These are phyloP conservation scores for Trapa bicornis DNA, from an alignment of 345 rosid species.

Conservation along the genomic window DNA sequence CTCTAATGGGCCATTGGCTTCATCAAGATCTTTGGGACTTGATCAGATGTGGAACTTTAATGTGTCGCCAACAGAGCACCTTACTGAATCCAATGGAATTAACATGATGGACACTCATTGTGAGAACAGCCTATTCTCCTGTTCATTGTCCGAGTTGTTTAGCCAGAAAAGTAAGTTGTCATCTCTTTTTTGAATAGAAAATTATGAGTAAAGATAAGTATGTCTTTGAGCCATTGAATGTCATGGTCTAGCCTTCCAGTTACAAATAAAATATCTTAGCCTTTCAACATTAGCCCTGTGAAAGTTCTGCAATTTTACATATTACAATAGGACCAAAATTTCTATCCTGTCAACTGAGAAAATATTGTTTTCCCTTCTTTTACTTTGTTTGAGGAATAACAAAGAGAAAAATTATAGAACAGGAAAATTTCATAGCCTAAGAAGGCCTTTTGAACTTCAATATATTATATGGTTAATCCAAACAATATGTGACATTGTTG, in stretches of 20 bases:
- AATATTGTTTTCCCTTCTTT: neutral
- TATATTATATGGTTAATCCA: neutral
- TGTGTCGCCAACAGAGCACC: slow-evolving; percentile 20
- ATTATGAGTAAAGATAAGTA: neutral
- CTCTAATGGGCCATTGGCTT: slow-evolving; percentile 17
- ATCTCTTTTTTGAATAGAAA: neutral
- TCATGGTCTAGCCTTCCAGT: neutral
- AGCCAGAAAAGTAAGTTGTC: slow-evolving; percentile 52
- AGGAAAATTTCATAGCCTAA: neutral
- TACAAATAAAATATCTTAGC: neutral
- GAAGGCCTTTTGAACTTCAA: neutral
- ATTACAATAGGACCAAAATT: neutral
- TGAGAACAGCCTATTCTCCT: slow-evolving; percentile 86
- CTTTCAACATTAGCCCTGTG: neutral
- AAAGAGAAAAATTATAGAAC: neutral
- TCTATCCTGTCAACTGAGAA: neutral
- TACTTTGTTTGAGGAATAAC: neutral
- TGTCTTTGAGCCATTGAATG: neutral
- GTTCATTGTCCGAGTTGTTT: slow-evolving; percentile 76
- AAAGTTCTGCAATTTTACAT: neutral
- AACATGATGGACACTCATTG: slow-evolving; percentile 31
- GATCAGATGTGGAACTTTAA: slow-evolving; percentile 25
- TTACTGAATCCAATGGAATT: slow-evolving; percentile 22
- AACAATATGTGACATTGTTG: neutral
- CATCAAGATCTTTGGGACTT: slow-evolving; percentile 28